Percentiles rank a stretch among this genome's conserved stretches.
Conservation (phyloP, 1,139 yeast species). For the Taphrina deformans region DNA sequence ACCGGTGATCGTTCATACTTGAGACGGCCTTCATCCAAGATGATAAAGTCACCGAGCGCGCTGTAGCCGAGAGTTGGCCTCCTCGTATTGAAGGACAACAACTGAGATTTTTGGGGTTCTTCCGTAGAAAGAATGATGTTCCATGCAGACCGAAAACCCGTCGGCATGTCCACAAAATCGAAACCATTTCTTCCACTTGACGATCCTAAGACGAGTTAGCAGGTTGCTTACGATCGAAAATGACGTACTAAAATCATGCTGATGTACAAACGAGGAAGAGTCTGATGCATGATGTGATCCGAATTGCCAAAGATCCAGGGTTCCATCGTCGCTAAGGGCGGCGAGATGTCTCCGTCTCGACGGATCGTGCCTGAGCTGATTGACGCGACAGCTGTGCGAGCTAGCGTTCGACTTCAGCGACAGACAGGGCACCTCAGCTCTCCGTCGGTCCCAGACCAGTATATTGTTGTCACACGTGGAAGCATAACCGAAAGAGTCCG, state of each 20-base stretch:
- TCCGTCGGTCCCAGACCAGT: conserved; percentile 62
- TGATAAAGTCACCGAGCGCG: conserved; percentile 13
- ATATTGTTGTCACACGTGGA: conserved; percentile 72
- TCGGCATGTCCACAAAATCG: conserved; percentile 3
- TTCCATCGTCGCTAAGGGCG: conserved; percentile 10
- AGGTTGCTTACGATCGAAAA: neutral
- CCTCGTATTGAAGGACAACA: neutral
- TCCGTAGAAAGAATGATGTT: neutral
- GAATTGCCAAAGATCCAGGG: conserved; percentile 16
- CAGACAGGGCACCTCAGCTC: conserved; percentile 68
- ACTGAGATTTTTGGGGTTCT: neutral
- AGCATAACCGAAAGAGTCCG: conserved; percentile 48
- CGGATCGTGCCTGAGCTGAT: conserved; percentile 65
- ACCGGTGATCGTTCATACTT: conserved; percentile 1
- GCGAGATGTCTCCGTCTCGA: conserved; percentile 1
- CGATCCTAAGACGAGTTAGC: neutral
- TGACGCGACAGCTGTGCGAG: conserved; percentile 61
- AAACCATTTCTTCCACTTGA: neutral
- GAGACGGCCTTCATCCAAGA: conserved; percentile 9
- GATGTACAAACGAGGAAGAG: neutral
- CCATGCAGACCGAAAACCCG: neutral
- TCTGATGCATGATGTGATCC: neutral
- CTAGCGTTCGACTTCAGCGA: conserved; percentile 62
- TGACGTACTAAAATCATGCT: neutral
- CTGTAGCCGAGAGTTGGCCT: neutral